Evolutionary conservation across 768 basidiomycete species (phyloP).

Genomic region (Termitomyces sp.): DNA sequence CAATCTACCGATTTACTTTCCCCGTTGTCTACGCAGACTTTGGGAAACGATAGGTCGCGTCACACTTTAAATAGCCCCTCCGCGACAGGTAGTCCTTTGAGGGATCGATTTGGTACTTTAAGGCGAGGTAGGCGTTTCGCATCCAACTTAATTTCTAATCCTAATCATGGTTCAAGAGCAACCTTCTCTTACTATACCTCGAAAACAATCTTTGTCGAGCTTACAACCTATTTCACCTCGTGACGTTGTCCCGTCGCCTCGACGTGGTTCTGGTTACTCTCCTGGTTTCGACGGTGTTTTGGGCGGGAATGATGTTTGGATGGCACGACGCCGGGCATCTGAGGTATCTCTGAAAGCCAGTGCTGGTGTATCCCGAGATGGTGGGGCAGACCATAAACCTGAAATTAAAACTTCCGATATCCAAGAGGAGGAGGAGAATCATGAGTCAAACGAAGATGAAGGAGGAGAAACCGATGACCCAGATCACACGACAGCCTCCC

Average conservation of each 20-base stretch:
- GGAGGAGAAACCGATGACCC: slow-evolving; percentile 1
- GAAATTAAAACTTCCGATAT: slow-evolving; percentile 46
- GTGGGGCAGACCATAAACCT: slow-evolving; percentile 33
- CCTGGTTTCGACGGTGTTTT: slow-evolving; percentile 75
- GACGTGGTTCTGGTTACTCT: slow-evolving; percentile 55
- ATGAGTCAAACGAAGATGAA: slow-evolving; percentile 1
- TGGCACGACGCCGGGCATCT: slow-evolving; percentile 59
- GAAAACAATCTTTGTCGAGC: slow-evolving; percentile 68
- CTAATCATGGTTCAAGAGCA: slow-evolving; percentile 46
- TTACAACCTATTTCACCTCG: slow-evolving; percentile 58
- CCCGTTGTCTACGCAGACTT: slow-evolving; percentile 48
- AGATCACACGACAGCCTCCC: neutral
- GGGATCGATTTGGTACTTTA: slow-evolving; percentile 62
- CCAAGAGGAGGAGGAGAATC: slow-evolving; percentile 55
- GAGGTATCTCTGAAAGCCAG: slow-evolving; percentile 45
- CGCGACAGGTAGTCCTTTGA: slow-evolving; percentile 50
- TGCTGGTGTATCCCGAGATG: slow-evolving; percentile 32
- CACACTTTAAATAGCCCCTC: slow-evolving; percentile 46
- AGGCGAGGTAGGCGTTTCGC: slow-evolving; percentile 52
- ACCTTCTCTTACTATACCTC: slow-evolving; percentile 47
- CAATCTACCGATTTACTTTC: slow-evolving; percentile 74
- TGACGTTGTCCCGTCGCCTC: slow-evolving; percentile 62
- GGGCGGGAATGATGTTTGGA: slow-evolving; percentile 65
- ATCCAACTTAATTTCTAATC: slow-evolving; percentile 8
- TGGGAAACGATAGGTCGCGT: slow-evolving; percentile 54